Evolutionary conservation across 306 rosid genomes (phyloP), one percentile per base, ranked within the genome.

Genomic region (Urtica urens): DNA sequence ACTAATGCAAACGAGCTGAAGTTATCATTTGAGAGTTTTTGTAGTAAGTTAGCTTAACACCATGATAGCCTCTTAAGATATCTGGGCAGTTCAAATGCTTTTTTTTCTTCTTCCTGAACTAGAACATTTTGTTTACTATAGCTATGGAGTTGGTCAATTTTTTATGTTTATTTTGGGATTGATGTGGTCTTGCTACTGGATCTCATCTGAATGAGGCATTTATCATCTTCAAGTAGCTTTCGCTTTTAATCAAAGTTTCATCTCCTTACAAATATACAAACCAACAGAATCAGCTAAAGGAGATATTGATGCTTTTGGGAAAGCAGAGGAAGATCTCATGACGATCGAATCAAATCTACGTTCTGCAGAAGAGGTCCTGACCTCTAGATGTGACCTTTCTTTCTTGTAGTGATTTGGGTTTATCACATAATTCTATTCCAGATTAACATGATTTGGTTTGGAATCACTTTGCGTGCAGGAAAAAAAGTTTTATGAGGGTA

Each of bases 321-420:
- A 61, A 62, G 86, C 90, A 37, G 97, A 81, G 67, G 26, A 30
- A 52, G 86, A 76, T 53, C 66, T 81, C 49, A 28, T 77, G 57
- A 55, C 67, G 55, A 71, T 76, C 61, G 97, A 88, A 62, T 60
- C 49, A 61, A 65, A 70, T 46, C 40, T 68, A 35, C 71, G 17
- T 38, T 64, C 71, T 29, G 80, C 79, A 38, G 74, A 67, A 65
- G 49, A 43, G 84, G 97, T 88, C 20, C 34, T 9, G 53, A 35
- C 39, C 37, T 17, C 44, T 64, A 25, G 23, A 31, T 30, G 3
- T 18, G 18, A 40, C 38, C 45, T 33, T 3, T 1, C 16, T 2
- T 12, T 23, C 2, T 44, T 15, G 9, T 2, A 1, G 10, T 25
- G 3, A 4, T 22, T 3, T 10, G 22, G 5, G 12, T 9, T 20